These are phyloP conservation scores for Microsporum ferrugineum DNA, from an alignment of 2,329 filamentous ascomycete genomes.

Conservation along the genomic window DNA sequence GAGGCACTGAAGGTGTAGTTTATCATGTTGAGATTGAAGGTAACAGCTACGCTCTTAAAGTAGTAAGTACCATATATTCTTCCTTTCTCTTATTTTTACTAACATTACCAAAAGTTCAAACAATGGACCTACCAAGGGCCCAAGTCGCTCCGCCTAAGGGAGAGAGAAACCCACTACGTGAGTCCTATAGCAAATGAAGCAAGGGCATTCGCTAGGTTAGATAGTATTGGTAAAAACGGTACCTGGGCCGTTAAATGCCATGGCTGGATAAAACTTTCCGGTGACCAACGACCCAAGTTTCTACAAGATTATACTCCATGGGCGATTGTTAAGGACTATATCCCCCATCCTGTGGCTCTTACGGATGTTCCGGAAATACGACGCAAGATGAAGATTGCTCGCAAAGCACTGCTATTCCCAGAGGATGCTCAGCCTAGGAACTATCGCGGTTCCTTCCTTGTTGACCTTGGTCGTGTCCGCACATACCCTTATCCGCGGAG, in stretches of 20 bases:
- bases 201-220: conserved; percentile 12
- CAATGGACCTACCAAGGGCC: neutral
- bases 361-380: conserved; percentile 10
- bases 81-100: neutral
- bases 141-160: neutral
- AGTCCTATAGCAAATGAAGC: conserved; percentile 9
- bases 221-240: conserved; percentile 10
- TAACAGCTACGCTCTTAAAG: conserved; percentile 8
- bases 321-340: conserved; percentile 14
- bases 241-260: conserved; percentile 14
- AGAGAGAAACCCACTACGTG: conserved; percentile 2
- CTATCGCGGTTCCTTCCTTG: conserved; percentile 7
- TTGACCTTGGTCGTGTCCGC: conserved; percentile 1
- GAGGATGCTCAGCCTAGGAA: conserved; percentile 8
- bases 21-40: conserved; percentile 6
- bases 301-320: conserved; percentile 2
- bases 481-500: conserved; percentile 8
- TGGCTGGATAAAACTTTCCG: conserved; percentile 11
- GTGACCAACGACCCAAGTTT: conserved; percentile 5
- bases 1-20: conserved; percentile 9
- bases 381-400: conserved; percentile 11
- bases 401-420: conserved; percentile 9
- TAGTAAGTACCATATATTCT: conserved; percentile 7
- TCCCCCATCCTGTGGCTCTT: conserved; percentile 4
- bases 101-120: neutral